phyloP scores from a whole-genome alignment of 192 early-diverging fungal species.

The Neocallimastix lanati region DNA sequence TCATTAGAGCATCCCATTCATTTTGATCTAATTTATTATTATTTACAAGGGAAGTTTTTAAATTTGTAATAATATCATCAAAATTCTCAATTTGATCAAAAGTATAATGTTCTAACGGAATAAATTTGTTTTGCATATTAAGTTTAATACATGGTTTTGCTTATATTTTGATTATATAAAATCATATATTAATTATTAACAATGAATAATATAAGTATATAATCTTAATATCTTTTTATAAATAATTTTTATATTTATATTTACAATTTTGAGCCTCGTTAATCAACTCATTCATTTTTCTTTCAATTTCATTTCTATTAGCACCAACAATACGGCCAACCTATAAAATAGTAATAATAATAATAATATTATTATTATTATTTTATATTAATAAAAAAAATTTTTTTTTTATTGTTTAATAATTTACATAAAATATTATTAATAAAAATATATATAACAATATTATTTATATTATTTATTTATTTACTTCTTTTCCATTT shows the following conservation, averaged over 20 bases:
- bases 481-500: slow-evolving; percentile 21
- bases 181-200: too few relatives aligned
- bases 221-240: not conserved
- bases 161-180: too few relatives aligned
- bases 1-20: not conserved
- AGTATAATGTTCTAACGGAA: not conserved
- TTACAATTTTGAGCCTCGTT: not conserved
- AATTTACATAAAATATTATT: too few relatives aligned
- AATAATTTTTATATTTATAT: not conserved
- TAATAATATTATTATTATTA: too few relatives aligned
- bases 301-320: not conserved
- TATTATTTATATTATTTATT: not conserved
- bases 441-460: too few relatives aligned
- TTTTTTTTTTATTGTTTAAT: too few relatives aligned
- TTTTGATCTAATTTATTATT: not conserved
- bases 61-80: not conserved
- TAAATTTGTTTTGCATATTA: not conserved
- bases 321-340: not conserved
- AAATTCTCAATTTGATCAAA: not conserved
- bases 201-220: too few relatives aligned
- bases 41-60: not conserved
- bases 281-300: not conserved
- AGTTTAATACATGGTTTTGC: not conserved
- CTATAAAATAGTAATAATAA: too few relatives aligned
- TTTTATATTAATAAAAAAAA: too few relatives aligned